Percentiles rank a stretch among this genome's conserved stretches.
Evolutionary conservation across 352 stramenopile species (phyloP).

Genomic region (Globisporangium mamillatum): DNA sequence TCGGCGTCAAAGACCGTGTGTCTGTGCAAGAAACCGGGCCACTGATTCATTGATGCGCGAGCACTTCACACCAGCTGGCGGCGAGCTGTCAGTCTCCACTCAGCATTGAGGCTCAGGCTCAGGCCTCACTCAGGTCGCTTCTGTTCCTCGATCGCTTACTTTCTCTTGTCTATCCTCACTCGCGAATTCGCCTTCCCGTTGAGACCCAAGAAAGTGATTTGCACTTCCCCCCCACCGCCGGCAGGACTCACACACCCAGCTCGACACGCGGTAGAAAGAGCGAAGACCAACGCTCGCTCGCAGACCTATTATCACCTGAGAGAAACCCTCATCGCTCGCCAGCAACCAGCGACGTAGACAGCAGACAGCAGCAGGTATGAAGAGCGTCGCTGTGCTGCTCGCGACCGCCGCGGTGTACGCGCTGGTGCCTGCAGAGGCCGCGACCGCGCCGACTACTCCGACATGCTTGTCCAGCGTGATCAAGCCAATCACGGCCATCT

Average conservation of each 20-base stretch:
- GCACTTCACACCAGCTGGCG: background rate
- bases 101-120: no score
- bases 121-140: background rate
- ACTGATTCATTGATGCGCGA: background rate
- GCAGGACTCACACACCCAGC: background rate
- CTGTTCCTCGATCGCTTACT: background rate
- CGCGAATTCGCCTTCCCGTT: conserved; percentile 6
- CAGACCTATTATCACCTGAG: no score
- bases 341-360: background rate
- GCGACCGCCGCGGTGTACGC: background rate
- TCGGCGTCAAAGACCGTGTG: background rate
- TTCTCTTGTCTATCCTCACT: background rate
- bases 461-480: conserved; percentile 3
- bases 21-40: background rate
- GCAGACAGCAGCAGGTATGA: background rate
- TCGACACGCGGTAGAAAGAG: conserved; percentile 5
- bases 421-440: background rate
- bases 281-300: background rate
- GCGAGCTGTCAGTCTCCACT: background rate
- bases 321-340: no score
- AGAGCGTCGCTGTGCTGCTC: conserved; percentile 1
- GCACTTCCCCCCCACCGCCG: background rate
- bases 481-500: conserved; percentile 8
- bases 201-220: background rate
- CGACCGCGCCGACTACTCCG: background rate